phyloP scores from a whole-genome alignment of 768 basidiomycete genomes.

The Termitomyces sp. region DNA sequence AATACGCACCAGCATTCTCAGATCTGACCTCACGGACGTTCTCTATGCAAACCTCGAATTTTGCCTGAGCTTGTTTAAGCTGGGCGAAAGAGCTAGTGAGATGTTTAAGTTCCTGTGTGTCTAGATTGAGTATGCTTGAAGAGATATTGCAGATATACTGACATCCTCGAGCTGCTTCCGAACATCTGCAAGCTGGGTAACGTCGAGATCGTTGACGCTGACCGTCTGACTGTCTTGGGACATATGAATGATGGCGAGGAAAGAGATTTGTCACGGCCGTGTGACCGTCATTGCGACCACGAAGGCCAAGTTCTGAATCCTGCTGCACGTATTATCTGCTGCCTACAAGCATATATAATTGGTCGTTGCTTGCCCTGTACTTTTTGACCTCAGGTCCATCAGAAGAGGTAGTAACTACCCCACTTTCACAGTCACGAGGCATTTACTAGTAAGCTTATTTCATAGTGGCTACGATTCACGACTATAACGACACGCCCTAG shows the following conservation, averaged over 20 bases:
- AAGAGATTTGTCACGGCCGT: constrained; percentile 10
- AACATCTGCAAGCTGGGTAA: constrained; percentile 85
- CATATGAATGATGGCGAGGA: constrained; percentile 24
- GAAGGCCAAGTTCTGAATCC: background rate
- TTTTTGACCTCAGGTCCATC: background rate
- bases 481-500: background rate
- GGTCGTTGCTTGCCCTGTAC: background rate
- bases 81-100: constrained; percentile 90
- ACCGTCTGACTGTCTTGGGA: constrained; percentile 64
- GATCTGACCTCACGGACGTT: constrained; percentile 75
- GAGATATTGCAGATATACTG: constrained; percentile 9
- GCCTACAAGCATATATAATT: background rate
- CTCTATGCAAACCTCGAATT: constrained; percentile 85
- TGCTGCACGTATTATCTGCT: background rate
- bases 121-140: background rate
- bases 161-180: constrained; percentile 93
- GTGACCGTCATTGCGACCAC: background rate
- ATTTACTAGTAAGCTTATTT: background rate
- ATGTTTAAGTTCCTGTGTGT: constrained; percentile 81
- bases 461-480: background rate
- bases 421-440: background rate
- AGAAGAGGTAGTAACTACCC: background rate
- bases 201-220: constrained; percentile 78
- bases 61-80: constrained; percentile 88
- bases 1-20: constrained; percentile 53